Conservation (phyloP, 331 rosid genomes). For the Cydonia oblonga region DNA sequence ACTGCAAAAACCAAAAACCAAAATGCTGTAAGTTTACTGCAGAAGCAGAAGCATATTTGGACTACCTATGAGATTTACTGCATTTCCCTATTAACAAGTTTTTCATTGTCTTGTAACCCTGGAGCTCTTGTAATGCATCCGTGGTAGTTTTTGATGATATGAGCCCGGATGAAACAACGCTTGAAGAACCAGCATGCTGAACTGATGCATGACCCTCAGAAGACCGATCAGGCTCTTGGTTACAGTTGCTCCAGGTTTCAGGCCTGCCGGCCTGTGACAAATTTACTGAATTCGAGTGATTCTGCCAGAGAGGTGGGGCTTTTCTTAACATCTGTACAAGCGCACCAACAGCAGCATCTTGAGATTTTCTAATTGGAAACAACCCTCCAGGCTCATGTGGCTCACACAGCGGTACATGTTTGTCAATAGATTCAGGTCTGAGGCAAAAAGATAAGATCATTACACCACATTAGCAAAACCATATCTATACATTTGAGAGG, state of each 20-base stretch:
- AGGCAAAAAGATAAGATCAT: slow-evolving; percentile 3
- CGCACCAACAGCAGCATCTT: slow-evolving; percentile 68
- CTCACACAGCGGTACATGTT: slow-evolving; percentile 30
- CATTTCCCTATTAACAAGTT: slow-evolving; percentile 39
- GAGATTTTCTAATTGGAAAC: slow-evolving; percentile 58
- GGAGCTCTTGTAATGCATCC: slow-evolving; percentile 83
- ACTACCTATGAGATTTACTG: slow-evolving; percentile 26
- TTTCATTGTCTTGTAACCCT: slow-evolving; percentile 61
- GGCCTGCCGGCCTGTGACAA: slow-evolving; percentile 16
- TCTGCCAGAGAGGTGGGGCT: slow-evolving; percentile 77
- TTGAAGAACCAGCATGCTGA: slow-evolving; percentile 20
- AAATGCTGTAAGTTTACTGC: not conserved
- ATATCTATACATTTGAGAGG: not conserved
- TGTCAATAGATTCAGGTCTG: slow-evolving; percentile 68
- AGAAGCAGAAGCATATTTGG: not conserved
- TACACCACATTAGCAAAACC: not conserved
- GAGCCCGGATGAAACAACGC: slow-evolving; percentile 30
- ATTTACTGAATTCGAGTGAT: slow-evolving; percentile 29
- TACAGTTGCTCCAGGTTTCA: slow-evolving; percentile 21
- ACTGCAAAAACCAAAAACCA: not conserved
- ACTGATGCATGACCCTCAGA: not conserved
- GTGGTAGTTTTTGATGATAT: slow-evolving; percentile 41
- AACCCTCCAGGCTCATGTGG: slow-evolving; percentile 49
- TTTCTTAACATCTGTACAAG: slow-evolving; percentile 65
- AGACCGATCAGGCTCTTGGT: slow-evolving; percentile 21